phyloP scores from a whole-genome alignment of 2,329 filamentous ascomycete species.

The Alternaria arborescens region DNA sequence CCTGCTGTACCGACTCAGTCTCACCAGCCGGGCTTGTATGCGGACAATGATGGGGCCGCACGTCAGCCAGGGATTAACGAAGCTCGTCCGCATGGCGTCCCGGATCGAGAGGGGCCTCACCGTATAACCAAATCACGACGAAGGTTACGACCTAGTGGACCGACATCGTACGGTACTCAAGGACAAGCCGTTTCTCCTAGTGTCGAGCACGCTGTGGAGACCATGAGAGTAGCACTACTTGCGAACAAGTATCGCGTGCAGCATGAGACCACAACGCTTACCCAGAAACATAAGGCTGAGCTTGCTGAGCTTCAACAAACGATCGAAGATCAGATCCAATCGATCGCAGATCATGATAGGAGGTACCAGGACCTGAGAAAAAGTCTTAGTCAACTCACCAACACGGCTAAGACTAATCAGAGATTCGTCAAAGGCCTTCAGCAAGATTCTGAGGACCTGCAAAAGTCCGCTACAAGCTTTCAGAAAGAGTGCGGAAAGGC shows the following conservation, averaged over 20 bases:
- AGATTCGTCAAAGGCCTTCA: conserved; percentile 40
- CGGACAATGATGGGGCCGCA: background rate
- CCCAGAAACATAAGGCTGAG: conserved; percentile 16
- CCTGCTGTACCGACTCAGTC: background rate
- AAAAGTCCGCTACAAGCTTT: conserved; percentile 16
- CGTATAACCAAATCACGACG: conserved; percentile 22
- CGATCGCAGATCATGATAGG: conserved; percentile 20
- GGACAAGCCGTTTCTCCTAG: background rate
- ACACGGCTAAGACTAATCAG: conserved; percentile 30
- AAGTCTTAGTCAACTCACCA: conserved; percentile 16
- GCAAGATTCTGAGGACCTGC: conserved; percentile 37
- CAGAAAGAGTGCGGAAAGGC: conserved; percentile 23
- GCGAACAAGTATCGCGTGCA: conserved; percentile 20
- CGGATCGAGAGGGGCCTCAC: background rate
- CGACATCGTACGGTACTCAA: background rate
- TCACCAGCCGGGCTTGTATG: background rate
- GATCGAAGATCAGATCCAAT: conserved; percentile 13
- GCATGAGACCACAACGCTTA: conserved; percentile 11
- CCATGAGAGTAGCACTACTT: conserved; percentile 16
- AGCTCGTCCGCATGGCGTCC: background rate
- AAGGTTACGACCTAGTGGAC: conserved; percentile 3
- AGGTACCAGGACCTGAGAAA: conserved; percentile 10
- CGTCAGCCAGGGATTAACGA: background rate
- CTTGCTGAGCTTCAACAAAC: conserved; percentile 17
- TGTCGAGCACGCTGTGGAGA: conserved; percentile 19